These are phyloP conservation scores for Mollisia scopiformis DNA, from an alignment of 2,329 filamentous ascomycete genomes.

Conservation along the genomic window DNA sequence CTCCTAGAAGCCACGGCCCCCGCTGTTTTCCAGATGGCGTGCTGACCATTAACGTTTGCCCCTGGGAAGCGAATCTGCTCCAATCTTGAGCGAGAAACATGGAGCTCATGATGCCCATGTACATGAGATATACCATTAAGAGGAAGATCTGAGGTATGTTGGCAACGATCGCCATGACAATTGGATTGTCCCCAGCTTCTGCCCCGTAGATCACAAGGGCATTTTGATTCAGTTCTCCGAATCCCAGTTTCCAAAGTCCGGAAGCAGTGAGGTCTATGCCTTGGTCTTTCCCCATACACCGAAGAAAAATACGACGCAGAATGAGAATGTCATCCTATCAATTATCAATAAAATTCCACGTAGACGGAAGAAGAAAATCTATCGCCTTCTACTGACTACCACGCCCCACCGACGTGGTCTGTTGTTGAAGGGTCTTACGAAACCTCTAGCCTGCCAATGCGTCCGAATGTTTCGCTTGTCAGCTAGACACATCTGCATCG, in stretches of 20 bases:
- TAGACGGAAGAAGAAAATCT: conserved; percentile 5
- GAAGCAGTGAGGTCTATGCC: conserved; percentile 11
- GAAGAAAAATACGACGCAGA: conserved; percentile 11
- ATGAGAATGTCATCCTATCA: conserved; percentile 5
- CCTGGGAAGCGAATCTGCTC: conserved; percentile 14
- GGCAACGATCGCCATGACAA: conserved; percentile 10
- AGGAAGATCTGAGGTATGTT: conserved; percentile 16
- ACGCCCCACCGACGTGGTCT: not conserved
- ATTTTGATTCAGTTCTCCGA: conserved; percentile 13
- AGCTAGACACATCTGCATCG: conserved; percentile 15
- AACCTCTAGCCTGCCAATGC: conserved; percentile 7
- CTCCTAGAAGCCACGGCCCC: conserved; percentile 18
- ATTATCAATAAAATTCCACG: not conserved
- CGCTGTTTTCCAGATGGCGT: conserved; percentile 39
- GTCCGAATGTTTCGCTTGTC: conserved; percentile 7
- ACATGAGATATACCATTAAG: conserved; percentile 6
- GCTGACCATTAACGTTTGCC: conserved; percentile 56
- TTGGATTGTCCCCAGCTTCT: not conserved
- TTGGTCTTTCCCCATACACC: conserved; percentile 13
- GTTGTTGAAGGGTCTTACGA: conserved; percentile 11
- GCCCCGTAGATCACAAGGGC: conserved; percentile 2
- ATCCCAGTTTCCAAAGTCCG: conserved; percentile 14
- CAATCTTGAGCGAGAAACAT: conserved; percentile 19
- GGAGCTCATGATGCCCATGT: conserved; percentile 17
- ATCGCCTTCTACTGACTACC: conserved; percentile 13